Conservation (phyloP, 371 early-diverging fungal genomes). For the Scutellospora calospora region DNA sequence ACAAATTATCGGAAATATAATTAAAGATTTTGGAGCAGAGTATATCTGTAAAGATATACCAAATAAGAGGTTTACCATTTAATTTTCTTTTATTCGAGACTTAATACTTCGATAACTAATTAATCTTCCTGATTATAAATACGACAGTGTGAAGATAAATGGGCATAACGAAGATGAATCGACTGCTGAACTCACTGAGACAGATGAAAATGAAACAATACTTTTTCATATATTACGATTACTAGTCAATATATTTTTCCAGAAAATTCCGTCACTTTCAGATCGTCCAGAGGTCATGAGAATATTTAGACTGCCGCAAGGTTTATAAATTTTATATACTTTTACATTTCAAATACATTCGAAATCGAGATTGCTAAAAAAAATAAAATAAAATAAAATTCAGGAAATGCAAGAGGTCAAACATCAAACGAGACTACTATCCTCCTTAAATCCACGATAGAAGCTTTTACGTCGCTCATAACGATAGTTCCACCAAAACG, state of each 20-base stretch:
- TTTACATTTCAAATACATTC: background rate
- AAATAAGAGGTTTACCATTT: conserved; percentile 43
- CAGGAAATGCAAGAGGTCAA: conserved; percentile 32
- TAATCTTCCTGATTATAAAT: background rate
- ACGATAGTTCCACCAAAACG: conserved; percentile 54
- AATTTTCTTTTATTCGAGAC: background rate
- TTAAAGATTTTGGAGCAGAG: conserved; percentile 53
- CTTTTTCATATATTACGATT: conserved; percentile 59
- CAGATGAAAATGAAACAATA: conserved; percentile 58
- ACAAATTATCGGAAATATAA: conserved; percentile 57
- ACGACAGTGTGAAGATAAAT: background rate
- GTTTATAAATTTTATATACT: background rate
- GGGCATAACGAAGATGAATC: background rate
- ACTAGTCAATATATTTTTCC: conserved; percentile 60
- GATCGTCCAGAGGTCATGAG: conserved; percentile 14
- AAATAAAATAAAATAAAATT: background rate
- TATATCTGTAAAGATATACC: conserved; percentile 59
- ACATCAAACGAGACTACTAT: conserved; percentile 45
- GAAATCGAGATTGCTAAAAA: background rate
- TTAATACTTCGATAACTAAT: background rate
- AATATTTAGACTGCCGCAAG: conserved; percentile 24
- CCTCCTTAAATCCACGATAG: conserved; percentile 55
- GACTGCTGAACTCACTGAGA: conserved; percentile 27
- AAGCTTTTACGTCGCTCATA: conserved; percentile 56
- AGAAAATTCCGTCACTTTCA: conserved; percentile 56